phyloP scores from a whole-genome alignment of 116 monocot species.

The Phalaenopsis hybrid region DNA sequence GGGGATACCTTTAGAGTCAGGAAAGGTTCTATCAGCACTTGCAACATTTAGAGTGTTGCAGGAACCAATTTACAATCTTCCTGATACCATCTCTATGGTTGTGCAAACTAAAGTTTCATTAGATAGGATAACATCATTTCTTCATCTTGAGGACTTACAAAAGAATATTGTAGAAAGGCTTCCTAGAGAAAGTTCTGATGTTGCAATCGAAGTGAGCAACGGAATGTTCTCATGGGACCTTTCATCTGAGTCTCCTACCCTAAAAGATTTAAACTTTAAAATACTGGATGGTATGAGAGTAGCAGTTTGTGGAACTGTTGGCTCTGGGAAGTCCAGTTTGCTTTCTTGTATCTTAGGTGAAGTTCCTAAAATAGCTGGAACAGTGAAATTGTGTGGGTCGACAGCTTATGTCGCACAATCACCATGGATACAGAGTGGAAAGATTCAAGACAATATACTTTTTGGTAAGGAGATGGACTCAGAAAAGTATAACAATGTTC shows the following conservation, averaged over 20 bases:
- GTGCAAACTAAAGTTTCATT: slow-evolving; percentile 52
- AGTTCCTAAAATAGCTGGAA: slow-evolving; percentile 49
- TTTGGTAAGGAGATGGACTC: slow-evolving; percentile 51
- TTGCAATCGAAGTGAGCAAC: slow-evolving; percentile 26
- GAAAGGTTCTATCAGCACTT: slow-evolving; percentile 50
- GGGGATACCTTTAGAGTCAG: slow-evolving; percentile 38
- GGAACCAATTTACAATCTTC: slow-evolving; percentile 44
- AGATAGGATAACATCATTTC: slow-evolving; percentile 46
- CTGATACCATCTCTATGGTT: slow-evolving; percentile 34
- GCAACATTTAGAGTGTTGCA: slow-evolving; percentile 48
- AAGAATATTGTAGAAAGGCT: slow-evolving; percentile 23
- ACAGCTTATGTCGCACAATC: slow-evolving; percentile 61
- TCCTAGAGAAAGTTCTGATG: slow-evolving; percentile 19
- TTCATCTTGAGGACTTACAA: slow-evolving; percentile 33
- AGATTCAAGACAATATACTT: slow-evolving; percentile 49
- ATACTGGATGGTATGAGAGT: slow-evolving; percentile 39
- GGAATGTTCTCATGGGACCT: slow-evolving; percentile 56
- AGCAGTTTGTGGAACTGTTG: slow-evolving; percentile 62
- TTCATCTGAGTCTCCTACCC: slow-evolving; percentile 24
- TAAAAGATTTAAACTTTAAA: slow-evolving; percentile 34
- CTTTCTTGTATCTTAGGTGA: slow-evolving; percentile 53
- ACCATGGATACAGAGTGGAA: slow-evolving; percentile 72
- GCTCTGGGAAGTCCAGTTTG: slow-evolving; percentile 64
- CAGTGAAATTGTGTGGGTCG: slow-evolving; percentile 30
- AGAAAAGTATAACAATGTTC: slow-evolving; percentile 33